These are phyloP conservation scores for Ocimum tenuiflorum DNA, from an alignment of 257 asterid species.

Conservation along the genomic window DNA sequence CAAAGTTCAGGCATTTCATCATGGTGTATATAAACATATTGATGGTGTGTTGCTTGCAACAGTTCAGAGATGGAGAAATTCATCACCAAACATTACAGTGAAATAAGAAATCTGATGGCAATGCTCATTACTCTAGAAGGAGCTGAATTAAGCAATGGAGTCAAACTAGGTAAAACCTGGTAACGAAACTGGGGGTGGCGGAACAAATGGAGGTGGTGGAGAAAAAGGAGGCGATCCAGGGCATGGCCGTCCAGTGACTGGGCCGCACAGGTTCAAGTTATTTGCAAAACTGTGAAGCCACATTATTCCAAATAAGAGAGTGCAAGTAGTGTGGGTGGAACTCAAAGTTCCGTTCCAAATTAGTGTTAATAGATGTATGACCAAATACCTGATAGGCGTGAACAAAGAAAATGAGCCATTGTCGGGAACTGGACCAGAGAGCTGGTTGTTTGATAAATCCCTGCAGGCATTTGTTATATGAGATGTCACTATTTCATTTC, in stretches of 20 bases:
- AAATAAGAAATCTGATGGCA: no score
- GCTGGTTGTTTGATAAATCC: constrained; percentile 82
- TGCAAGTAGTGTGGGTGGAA: neutral
- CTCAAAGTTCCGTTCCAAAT: neutral
- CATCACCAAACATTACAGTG: no score
- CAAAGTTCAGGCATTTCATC: no score
- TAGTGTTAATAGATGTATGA: constrained; percentile 6
- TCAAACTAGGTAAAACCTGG: constrained; percentile 41
- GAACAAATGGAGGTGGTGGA: constrained; percentile 97
- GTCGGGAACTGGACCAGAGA: constrained; percentile 84
- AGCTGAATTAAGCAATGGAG: no score
- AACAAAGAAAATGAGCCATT: constrained; percentile 87
- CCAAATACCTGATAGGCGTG: constrained; percentile 78
- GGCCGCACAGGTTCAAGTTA: constrained; percentile 88
- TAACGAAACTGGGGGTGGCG: constrained; percentile 76
- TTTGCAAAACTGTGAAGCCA: constrained; percentile 72
- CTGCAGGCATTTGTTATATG: constrained; percentile 30
- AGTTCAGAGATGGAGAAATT: no score
- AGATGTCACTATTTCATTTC: constrained; percentile 4
- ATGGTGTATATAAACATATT: no score
- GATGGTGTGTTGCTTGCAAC: no score
- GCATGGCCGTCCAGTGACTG: constrained; percentile 95
- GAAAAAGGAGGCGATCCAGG: constrained; percentile 99
- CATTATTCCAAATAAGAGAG: constrained; percentile 15
- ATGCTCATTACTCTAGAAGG: no score